Conservation (phyloP, 129 eudicot genomes). For the Pulicaria dysenterica region DNA sequence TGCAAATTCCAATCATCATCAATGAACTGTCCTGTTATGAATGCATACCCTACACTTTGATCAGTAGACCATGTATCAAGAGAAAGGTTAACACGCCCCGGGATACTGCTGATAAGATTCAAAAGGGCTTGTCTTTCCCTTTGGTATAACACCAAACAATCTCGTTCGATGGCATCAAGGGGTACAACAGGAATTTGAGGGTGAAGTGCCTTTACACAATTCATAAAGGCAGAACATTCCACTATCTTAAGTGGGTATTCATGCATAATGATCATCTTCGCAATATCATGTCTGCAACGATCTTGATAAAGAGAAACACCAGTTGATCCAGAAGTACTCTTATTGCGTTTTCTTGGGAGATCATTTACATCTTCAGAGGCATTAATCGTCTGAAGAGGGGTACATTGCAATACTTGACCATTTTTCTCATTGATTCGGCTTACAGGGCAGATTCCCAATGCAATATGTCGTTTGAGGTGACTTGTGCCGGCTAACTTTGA, state of each 20-base stretch:
- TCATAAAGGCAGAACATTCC: slow-evolving; percentile 58
- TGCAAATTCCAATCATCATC: slow-evolving; percentile 81
- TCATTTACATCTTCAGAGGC: slow-evolving; percentile 26
- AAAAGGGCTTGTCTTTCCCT: slow-evolving; percentile 51
- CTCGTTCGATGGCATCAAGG: slow-evolving; percentile 44
- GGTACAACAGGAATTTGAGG: slow-evolving; percentile 52
- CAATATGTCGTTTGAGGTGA: slow-evolving; percentile 85
- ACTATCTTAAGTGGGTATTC: slow-evolving; percentile 75
- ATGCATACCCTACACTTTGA: slow-evolving; percentile 54
- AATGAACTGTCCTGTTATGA: slow-evolving; percentile 71
- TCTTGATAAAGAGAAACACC: slow-evolving; percentile 43
- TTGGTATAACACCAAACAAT: slow-evolving; percentile 46
- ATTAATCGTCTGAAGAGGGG: slow-evolving; percentile 33
- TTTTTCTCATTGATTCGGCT: slow-evolving; percentile 39
- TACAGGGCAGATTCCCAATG: slow-evolving; percentile 71
- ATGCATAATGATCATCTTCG: slow-evolving; percentile 82
- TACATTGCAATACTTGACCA: slow-evolving; percentile 22
- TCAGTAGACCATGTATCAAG: slow-evolving; percentile 69
- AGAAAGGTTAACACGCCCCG: slow-evolving; percentile 68
- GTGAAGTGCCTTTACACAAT: slow-evolving; percentile 50
- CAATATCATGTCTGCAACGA: slow-evolving; percentile 47
- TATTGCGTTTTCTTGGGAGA: slow-evolving; percentile 58
- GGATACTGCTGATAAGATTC: slow-evolving; percentile 47
- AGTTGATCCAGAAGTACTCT: slow-evolving; percentile 30
- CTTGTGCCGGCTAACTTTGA: slow-evolving; percentile 80